These are phyloP conservation scores for Tephrocybe sp. DNA, from an alignment of 768 basidiomycete genomes.

Conservation along the genomic window DNA sequence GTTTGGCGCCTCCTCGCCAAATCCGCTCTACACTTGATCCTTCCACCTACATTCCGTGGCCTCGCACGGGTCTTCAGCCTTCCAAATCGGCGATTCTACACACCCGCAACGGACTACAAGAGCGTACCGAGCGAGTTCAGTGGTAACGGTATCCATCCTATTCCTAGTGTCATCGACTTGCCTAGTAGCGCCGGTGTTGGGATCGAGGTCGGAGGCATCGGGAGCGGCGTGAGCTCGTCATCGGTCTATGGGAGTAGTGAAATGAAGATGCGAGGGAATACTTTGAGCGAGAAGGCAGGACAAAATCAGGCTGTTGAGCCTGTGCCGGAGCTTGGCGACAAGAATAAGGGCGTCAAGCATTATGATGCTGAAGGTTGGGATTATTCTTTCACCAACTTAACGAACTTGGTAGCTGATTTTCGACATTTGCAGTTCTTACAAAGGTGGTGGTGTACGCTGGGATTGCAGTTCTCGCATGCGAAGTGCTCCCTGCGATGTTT, in stretches of 20 bases:
- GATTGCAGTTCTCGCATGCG: slow-evolving; percentile 67
- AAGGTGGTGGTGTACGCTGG: slow-evolving; percentile 90
- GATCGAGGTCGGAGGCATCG: slow-evolving; percentile 44
- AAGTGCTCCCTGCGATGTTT: slow-evolving; percentile 65
- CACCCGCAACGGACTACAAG: slow-evolving; percentile 86
- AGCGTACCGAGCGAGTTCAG: slow-evolving; percentile 58
- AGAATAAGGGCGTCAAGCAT: slow-evolving; percentile 51
- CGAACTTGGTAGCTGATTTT: slow-evolving; percentile 5
- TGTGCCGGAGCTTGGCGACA: slow-evolving; percentile 9
- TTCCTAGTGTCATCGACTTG: slow-evolving; percentile 87
- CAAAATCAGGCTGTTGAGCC: neutral
- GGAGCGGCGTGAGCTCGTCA: slow-evolving; percentile 27
- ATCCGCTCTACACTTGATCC: slow-evolving; percentile 61
- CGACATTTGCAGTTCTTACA: slow-evolving; percentile 61
- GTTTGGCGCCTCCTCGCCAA: slow-evolving; percentile 88
- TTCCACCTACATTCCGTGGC: slow-evolving; percentile 84
- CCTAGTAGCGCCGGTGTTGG: slow-evolving; percentile 45
- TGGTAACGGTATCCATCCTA: slow-evolving; percentile 55
- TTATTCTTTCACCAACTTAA: neutral
- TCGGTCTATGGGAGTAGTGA: slow-evolving; percentile 41
- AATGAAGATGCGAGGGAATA: slow-evolving; percentile 57
- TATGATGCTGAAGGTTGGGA: slow-evolving; percentile 83
- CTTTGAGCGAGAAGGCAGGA: slow-evolving; percentile 16
- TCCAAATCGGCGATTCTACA: slow-evolving; percentile 86
- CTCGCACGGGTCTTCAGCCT: slow-evolving; percentile 65